Base-by-base conservation (phyloP, 2,329 filamentous ascomycete species). In the Boeremia lycopersici region DNA sequence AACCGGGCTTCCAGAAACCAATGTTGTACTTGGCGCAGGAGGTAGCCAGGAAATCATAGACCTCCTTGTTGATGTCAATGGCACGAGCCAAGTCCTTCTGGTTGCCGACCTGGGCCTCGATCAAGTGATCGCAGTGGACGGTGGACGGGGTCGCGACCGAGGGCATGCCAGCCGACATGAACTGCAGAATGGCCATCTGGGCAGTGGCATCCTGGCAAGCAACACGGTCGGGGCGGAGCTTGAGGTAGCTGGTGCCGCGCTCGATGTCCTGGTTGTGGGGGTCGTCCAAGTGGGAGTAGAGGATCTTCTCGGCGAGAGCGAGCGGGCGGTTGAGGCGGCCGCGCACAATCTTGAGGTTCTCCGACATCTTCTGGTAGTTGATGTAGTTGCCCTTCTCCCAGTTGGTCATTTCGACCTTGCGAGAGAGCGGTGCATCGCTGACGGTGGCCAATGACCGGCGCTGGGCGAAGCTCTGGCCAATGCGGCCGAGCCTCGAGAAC, bases 11-110 rank as follows among this genome's bases (percentile, higher is more conserved):
- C 95, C 95, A 99, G 89, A 98, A 98, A 83, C 95, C 95, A 78
- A 98, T 98, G 85, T 98, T 93, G 85, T 98, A 99, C 84, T 98
- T 99, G 74, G 93, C 93, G 78, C 93, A 98, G 64, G 93, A 90
- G 61, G 88, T 88, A 59, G 92, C 86, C 75, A 99, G 82, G 85
- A 99, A 99, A 81, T 98, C 90, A 82, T 98, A 99, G 69, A 99
- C 95, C 80, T 98, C 93, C 85, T 96, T 96, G 88, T 98, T 98
- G 82, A 96, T 96, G 69, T 87, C 85, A 73, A 93, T 83, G 70
- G 95, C 95, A 73, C 93, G 87, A 59, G 86, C 89, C 78, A 98
- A 83, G 89, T 99, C 95, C 86, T 97, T 95, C 63, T 84, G 86
- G 70, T 93, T 93, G 75, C 95, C 95, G 71, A 93, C 76, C 81